Percentiles rank a stretch among this genome's conserved stretches.
Evolutionary conservation across 2,329 filamentous ascomycete species (phyloP).

Genomic region (Penicillium sp.): DNA sequence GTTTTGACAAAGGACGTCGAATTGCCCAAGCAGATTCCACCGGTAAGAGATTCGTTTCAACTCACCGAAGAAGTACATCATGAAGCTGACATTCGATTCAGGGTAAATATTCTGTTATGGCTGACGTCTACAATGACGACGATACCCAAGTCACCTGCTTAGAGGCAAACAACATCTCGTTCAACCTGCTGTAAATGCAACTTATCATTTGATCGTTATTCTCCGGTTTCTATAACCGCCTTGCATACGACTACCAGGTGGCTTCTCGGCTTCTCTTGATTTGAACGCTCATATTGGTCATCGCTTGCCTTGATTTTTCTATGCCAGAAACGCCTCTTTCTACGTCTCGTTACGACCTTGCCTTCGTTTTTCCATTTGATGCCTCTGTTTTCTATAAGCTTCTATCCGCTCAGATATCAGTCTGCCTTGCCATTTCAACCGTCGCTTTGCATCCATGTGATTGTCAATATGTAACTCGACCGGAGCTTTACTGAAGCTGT

Average conservation of each 20-base stretch:
- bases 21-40: conserved; percentile 82
- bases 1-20: conserved; percentile 77
- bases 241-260: conserved; percentile 6
- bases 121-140: conserved; percentile 77
- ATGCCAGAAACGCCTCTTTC: conserved; percentile 1
- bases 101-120: conserved; percentile 87
- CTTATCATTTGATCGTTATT: not conserved
- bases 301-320: not conserved
- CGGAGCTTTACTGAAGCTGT: not conserved
- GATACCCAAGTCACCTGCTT: conserved; percentile 81
- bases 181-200: conserved; percentile 18
- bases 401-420: conserved; percentile 6
- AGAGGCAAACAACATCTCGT: conserved; percentile 56
- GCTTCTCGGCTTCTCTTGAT: not conserved
- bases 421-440: not conserved
- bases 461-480: conserved; percentile 1
- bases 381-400: conserved; percentile 7
- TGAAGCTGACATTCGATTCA: conserved; percentile 36
- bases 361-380: conserved; percentile 5
- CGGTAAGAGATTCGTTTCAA: conserved; percentile 59
- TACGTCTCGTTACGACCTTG: conserved; percentile 18
- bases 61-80: not conserved
- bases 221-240: not conserved
- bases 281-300: not conserved
- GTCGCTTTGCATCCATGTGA: not conserved